Evolutionary conservation across 129 eudicot species (phyloP).

Genomic region (Arctium lappa): DNA sequence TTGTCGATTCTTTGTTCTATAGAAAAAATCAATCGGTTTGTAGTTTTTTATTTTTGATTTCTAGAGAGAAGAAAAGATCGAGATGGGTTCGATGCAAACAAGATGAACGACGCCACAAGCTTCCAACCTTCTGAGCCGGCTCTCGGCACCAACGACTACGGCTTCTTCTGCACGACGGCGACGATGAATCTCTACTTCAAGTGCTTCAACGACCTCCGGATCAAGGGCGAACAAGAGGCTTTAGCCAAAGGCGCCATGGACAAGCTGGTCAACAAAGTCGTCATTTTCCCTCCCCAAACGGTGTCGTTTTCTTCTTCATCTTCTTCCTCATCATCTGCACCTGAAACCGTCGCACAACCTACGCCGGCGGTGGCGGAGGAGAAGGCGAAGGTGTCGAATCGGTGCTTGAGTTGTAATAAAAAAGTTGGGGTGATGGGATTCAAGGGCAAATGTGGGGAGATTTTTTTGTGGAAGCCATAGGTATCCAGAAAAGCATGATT

Average conservation of each 20-base stretch:
- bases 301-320: neutral
- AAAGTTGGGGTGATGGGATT: slow-evolving; percentile 69
- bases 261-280: slow-evolving; percentile 26
- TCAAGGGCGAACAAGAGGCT: slow-evolving; percentile 47
- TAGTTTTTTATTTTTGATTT: neutral
- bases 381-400: slow-evolving; percentile 22
- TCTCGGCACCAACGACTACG: slow-evolving; percentile 74
- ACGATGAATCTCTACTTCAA: slow-evolving; percentile 70
- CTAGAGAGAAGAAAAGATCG: neutral
- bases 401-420: slow-evolving; percentile 62
- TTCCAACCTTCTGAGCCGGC: slow-evolving; percentile 53
- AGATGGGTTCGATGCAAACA: slow-evolving; percentile 58
- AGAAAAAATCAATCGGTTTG: neutral
- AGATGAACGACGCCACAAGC: slow-evolving; percentile 54
- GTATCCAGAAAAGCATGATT: slow-evolving; percentile 66
- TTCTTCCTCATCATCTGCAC: neutral
- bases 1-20: neutral
- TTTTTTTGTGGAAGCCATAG: slow-evolving; percentile 74
- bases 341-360: neutral
- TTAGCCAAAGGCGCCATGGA: slow-evolving; percentile 48
- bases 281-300: neutral
- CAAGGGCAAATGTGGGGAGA: slow-evolving; percentile 62
- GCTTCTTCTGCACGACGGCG: slow-evolving; percentile 70
- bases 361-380: slow-evolving; percentile 9
- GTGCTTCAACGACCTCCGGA: slow-evolving; percentile 45